Percentiles rank a stretch among this genome's conserved stretches.
Evolutionary conservation across 768 basidiomycete genomes (phyloP).

Genomic region (Tricholoma hemisulphureum): DNA sequence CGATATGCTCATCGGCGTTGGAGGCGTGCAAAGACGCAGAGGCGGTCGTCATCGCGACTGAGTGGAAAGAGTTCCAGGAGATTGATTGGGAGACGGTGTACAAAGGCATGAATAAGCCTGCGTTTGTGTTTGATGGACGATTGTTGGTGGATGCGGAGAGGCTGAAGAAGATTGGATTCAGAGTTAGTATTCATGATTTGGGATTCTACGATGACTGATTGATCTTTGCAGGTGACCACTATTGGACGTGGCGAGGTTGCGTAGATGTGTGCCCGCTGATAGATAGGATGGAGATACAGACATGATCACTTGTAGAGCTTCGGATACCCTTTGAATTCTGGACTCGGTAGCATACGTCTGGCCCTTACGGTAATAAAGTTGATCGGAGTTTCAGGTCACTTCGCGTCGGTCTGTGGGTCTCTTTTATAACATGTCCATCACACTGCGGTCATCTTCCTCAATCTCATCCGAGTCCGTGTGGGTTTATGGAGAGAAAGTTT

Average conservation of each 20-base stretch:
- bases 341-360: not conserved
- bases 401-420: no score
- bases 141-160: slow-evolving; percentile 80
- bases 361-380: not conserved
- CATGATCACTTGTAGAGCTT: not conserved
- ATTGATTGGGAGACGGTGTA: slow-evolving; percentile 92
- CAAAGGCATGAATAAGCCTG: slow-evolving; percentile 92
- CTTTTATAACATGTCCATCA: no score
- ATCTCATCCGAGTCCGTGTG: no score
- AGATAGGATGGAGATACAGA: not conserved
- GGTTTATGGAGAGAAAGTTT: no score
- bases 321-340: not conserved
- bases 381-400: no score
- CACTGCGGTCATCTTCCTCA: no score
- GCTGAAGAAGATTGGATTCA: slow-evolving; percentile 88
- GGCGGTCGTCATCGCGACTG: slow-evolving; percentile 93
- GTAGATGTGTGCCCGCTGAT: not conserved
- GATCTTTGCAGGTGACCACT: slow-evolving; percentile 45
- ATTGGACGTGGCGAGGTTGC: slow-evolving; percentile 48
- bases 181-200: slow-evolving; percentile 41
- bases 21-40: slow-evolving; percentile 89
- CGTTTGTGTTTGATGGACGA: slow-evolving; percentile 94
- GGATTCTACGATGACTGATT: not conserved
- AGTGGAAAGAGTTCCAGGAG: slow-evolving; percentile 95
- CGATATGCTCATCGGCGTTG: slow-evolving; percentile 69